Evolutionary conservation across 768 basidiomycete species (phyloP).

Genomic region (Leccinellum albellum): DNA sequence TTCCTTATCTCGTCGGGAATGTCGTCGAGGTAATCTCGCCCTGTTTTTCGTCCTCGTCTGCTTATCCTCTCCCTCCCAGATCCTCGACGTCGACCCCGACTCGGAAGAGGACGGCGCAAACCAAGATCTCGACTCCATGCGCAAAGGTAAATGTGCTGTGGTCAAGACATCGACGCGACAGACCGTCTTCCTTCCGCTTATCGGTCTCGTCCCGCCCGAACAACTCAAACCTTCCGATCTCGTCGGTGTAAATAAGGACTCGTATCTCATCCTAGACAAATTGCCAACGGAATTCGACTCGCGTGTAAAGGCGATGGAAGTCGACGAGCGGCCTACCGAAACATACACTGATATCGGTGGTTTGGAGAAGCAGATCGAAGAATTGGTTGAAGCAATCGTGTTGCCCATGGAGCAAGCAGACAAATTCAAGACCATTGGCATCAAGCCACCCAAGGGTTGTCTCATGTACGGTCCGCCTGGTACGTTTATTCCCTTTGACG

Average conservation of each 20-base stretch:
- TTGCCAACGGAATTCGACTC: constrained; percentile 97
- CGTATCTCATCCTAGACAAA: constrained; percentile 93
- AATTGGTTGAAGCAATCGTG: constrained; percentile 96
- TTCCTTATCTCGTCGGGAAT: constrained; percentile 96
- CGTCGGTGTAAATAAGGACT: constrained; percentile 99
- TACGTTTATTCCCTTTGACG: constrained; percentile 27
- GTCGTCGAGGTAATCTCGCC: constrained; percentile 76
- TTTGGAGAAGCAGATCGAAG: constrained; percentile 98
- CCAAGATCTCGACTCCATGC: constrained; percentile 92
- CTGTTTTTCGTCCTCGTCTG: background rate
- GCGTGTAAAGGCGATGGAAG: constrained; percentile 99
- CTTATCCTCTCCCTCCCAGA: constrained; percentile 43
- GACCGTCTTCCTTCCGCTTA: constrained; percentile 96
- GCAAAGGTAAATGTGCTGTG: constrained; percentile 96
- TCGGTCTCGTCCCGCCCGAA: constrained; percentile 93
- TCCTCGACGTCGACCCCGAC: constrained; percentile 92
- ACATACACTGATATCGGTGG: constrained; percentile 98
- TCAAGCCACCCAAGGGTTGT: constrained; percentile 95
- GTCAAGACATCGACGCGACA: constrained; percentile 99
- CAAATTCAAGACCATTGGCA: constrained; percentile 97
- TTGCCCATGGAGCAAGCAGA: constrained; percentile 98
- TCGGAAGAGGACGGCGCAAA: constrained; percentile 94
- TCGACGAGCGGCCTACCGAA: constrained; percentile 96
- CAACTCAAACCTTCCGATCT: constrained; percentile 88
- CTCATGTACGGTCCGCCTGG: constrained; percentile 99